Evolutionary conservation across 441 rosid species (phyloP), one percentile per base, ranked within the genome.

Genomic region (Croton laevigatus): DNA sequence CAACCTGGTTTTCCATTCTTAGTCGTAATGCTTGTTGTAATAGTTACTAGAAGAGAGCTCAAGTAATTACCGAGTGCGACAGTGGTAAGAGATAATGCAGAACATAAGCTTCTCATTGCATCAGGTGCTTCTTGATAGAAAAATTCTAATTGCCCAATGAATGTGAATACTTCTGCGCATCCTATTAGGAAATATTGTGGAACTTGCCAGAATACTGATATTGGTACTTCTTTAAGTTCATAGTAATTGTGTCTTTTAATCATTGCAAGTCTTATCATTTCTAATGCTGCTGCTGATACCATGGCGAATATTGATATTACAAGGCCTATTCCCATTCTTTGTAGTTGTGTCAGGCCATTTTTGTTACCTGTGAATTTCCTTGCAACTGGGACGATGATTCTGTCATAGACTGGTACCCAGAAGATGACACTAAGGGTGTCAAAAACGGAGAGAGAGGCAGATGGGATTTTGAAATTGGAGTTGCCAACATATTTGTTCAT

Each of bases 61-160:
- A 81, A 65, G 71, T 78, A 78, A 44, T 53, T 81, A 22, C 84
- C 84, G 2, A 81, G 79, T 0, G 78, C 81, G 4, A 67, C 74
- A 0, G 80, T 81, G 13, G 76, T 78, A 20, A 78, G 80, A 6
- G 71, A 66, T n/a, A 81, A 75, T 1, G 84, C 81, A 3, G 84
- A 70, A 62, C 84, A 78, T 70, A 81, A 34, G 66, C 80, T 81
- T 45, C 82, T 70, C 78, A 73, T 81, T 11, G 84, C 84, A 65
- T 81, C 81, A 5, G 84, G 84, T 2, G 84, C 84, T 68, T 80
- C 81, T 66, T 80, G 79, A 20, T 80, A 80, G 78, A 80, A 77
- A 66, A 80, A 80, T 71, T 81, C 82, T 19, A 78, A 32, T 53
- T 78, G 80, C 16, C 81, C 80, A 0, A 81, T 75, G 61, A 78